A percentile compares a stretch with the other conserved stretches of the same genome.
Conservation (phyloP, 768 basidiomycete genomes). For the Hygrocybe coccinea region DNA sequence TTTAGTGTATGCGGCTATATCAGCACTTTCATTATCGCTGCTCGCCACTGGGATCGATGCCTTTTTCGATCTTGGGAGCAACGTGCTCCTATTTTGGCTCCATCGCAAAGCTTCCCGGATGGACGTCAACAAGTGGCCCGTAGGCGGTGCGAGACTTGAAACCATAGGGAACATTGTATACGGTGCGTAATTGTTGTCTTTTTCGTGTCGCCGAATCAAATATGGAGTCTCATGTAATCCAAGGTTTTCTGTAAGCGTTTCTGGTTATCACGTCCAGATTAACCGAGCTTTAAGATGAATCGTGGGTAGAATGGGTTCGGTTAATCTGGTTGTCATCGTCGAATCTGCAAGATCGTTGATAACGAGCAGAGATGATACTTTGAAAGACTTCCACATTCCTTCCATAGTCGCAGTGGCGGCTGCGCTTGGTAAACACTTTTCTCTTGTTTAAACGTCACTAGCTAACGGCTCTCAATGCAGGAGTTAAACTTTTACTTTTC, state of each 20-base stretch:
- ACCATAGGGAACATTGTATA: constrained; percentile 88
- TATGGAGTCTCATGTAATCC: neutral
- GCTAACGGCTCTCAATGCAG: constrained; percentile 32
- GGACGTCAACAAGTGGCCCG: constrained; percentile 86
- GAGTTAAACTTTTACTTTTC: constrained; percentile 82
- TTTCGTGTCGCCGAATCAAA: neutral
- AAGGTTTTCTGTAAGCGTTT: constrained; percentile 46
- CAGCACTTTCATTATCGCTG: constrained; percentile 76
- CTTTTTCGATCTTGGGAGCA: constrained; percentile 78
- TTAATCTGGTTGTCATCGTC: constrained; percentile 87
- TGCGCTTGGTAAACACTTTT: constrained; percentile 59
- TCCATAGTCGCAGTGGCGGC: constrained; percentile 78
- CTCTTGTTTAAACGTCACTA: constrained; percentile 2
- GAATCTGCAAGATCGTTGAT: constrained; percentile 76
- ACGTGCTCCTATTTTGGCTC: constrained; percentile 73
- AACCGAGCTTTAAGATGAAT: neutral
- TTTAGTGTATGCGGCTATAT: constrained; percentile 87
- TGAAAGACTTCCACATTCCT: constrained; percentile 68
- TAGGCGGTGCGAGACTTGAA: constrained; percentile 84
- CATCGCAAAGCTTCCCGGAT: constrained; percentile 67
- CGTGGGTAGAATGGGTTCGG: constrained; percentile 71
- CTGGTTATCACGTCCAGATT: constrained; percentile 2
- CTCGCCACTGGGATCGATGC: constrained; percentile 90
- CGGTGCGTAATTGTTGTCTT: constrained; percentile 42
- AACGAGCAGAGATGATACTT: constrained; percentile 46